Conservation (phyloP, 805 yeast species). For the Millerozyma miso region DNA sequence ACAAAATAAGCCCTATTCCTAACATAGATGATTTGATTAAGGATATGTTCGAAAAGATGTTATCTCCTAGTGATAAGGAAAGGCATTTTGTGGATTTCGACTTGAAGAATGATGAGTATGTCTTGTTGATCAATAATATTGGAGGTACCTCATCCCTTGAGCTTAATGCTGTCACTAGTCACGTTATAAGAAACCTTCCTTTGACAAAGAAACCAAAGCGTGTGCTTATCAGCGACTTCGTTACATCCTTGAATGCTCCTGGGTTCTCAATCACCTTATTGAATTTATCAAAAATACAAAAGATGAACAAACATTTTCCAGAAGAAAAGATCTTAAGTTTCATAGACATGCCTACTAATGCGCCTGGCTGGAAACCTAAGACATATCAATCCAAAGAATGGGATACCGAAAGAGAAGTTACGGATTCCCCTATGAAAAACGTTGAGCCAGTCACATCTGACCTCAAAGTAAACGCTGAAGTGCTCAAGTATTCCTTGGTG, state of each 20-base stretch:
- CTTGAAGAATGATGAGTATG: conserved; percentile 55
- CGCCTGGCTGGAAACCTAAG: conserved; percentile 76
- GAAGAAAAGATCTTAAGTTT: conserved; percentile 38
- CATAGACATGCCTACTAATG: conserved; percentile 69
- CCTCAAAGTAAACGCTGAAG: conserved; percentile 29
- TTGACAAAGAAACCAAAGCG: conserved; percentile 61
- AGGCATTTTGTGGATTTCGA: conserved; percentile 75
- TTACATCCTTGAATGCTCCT: conserved; percentile 87
- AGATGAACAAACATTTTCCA: conserved; percentile 24
- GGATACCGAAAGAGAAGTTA: conserved; percentile 24
- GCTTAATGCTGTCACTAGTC: conserved; percentile 64
- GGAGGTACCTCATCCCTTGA: conserved; percentile 89
- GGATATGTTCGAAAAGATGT: conserved; percentile 56
- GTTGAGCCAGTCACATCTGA: conserved; percentile 21
- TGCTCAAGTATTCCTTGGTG: conserved; percentile 49
- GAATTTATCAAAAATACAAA: conserved; percentile 53
- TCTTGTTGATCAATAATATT: conserved; percentile 72
- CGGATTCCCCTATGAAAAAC: conserved; percentile 27
- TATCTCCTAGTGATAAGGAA: conserved; percentile 64
- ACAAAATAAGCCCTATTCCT: conserved; percentile 62
- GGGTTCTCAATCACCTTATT: conserved; percentile 85
- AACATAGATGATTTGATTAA: conserved; percentile 53
- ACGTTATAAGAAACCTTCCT: conserved; percentile 50
- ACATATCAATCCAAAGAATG: conserved; percentile 27
- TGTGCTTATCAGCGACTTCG: conserved; percentile 70